Conservation (phyloP, 2,329 filamentous ascomycete species). For the Basipetospora chlamydospora region DNA sequence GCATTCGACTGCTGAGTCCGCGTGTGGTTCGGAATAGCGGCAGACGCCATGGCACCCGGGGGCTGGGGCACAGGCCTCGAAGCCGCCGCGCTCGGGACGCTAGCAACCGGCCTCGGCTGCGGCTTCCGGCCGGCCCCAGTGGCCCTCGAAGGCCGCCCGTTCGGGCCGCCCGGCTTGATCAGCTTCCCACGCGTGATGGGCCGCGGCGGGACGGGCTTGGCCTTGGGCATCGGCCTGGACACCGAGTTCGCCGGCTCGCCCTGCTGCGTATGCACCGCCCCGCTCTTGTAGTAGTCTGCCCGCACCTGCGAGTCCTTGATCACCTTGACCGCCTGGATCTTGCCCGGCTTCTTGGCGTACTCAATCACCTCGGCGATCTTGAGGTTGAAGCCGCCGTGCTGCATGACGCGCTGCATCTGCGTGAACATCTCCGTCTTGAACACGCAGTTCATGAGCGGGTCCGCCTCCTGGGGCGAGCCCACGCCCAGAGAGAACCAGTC, state of each 20-base stretch:
- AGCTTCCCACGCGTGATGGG: constrained; percentile 90
- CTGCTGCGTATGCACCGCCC: constrained; percentile 69
- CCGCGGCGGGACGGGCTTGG: constrained; percentile 71
- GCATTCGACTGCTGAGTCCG: constrained; percentile 10
- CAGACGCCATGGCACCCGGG: constrained; percentile 16
- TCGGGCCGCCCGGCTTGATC: constrained; percentile 78
- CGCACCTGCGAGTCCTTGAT: constrained; percentile 68
- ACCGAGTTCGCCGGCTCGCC: constrained; percentile 73
- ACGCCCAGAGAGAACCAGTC: constrained; percentile 94
- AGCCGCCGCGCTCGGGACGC: constrained; percentile 13
- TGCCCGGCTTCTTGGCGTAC: constrained; percentile 96
- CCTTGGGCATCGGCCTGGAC: constrained; percentile 74
- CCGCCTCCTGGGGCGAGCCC: constrained; percentile 79
- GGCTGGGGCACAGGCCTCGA: constrained; percentile 17
- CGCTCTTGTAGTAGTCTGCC: constrained; percentile 87
- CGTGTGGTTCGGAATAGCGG: constrained; percentile 10
- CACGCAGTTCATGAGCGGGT: constrained; percentile 84
- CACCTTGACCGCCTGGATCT: constrained; percentile 77
- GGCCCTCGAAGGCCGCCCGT: constrained; percentile 60
- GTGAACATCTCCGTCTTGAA: constrained; percentile 97
- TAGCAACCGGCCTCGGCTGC: constrained; percentile 26
- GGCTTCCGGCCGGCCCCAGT: constrained; percentile 25
- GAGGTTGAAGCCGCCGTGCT: constrained; percentile 65
- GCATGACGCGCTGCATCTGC: constrained; percentile 68
- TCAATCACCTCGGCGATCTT: constrained; percentile 77